Evolutionary conservation across 2,329 filamentous ascomycete genomes (phyloP).

Genomic region (Talaromyces sp.): DNA sequence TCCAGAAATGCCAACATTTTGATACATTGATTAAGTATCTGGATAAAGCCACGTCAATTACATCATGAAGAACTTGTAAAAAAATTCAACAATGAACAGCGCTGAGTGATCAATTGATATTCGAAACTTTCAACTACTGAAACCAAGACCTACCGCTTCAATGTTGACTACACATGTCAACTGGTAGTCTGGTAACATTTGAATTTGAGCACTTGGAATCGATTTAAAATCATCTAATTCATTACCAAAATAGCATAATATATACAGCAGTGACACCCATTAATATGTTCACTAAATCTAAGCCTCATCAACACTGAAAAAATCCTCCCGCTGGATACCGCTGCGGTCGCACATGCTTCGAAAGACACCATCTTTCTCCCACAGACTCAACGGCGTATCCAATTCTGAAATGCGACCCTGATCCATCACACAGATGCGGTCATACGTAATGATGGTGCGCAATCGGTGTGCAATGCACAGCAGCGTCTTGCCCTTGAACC

Average conservation of each 20-base stretch:
- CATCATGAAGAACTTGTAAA: too few relatives aligned
- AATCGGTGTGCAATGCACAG: constrained; percentile 89
- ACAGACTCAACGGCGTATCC: constrained; percentile 68
- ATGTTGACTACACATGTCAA: too few relatives aligned
- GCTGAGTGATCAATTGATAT: too few relatives aligned
- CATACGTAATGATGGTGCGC: constrained; percentile 88
- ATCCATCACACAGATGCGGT: constrained; percentile 96
- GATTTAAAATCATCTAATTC: neutral
- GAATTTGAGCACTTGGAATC: too few relatives aligned
- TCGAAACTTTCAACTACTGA: too few relatives aligned
- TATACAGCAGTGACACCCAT: neutral
- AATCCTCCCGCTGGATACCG: constrained; percentile 56
- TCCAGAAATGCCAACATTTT: too few relatives aligned
- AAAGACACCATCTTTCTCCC: constrained; percentile 65
- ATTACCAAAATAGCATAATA: neutral
- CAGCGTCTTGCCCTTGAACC: constrained; percentile 79
- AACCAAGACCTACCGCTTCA: too few relatives aligned
- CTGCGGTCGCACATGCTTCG: constrained; percentile 83
- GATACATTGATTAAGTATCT: too few relatives aligned
- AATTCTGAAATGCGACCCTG: constrained; percentile 80
- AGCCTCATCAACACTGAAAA: constrained; percentile 15
- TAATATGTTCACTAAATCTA: neutral
- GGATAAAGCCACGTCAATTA: too few relatives aligned
- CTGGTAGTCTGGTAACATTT: too few relatives aligned
- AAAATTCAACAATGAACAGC: too few relatives aligned